Conservation (phyloP, 2,329 filamentous ascomycete genomes). For the Trichoderma cornu-damae region DNA sequence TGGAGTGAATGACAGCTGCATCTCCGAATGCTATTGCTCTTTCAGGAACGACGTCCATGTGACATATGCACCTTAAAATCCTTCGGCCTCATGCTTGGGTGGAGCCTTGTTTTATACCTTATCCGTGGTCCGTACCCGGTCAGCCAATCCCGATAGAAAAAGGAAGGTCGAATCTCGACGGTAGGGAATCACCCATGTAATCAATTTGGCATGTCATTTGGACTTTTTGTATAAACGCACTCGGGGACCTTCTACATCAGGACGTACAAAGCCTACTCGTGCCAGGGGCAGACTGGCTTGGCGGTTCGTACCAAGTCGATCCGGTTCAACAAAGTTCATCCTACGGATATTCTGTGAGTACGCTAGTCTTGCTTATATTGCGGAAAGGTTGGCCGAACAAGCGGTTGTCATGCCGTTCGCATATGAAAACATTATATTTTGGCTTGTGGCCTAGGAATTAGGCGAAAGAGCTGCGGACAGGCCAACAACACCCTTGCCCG, state of each 20-base stretch:
- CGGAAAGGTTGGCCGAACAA: not conserved
- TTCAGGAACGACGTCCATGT: not conserved
- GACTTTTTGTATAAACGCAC: not conserved
- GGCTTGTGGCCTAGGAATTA: not conserved
- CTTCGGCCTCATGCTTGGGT: not conserved
- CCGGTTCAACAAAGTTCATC: not conserved
- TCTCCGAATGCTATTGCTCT: not conserved
- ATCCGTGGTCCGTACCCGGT: not conserved
- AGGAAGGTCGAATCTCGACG: slow-evolving; percentile 3
- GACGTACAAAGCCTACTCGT: not conserved
- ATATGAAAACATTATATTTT: not conserved
- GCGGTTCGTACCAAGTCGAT: not conserved
- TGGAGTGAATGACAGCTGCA: not conserved
- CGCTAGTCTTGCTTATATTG: not conserved
- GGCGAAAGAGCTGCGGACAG: not conserved
- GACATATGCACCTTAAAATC: not conserved
- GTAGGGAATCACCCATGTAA: not conserved
- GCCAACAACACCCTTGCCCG: too few relatives aligned
- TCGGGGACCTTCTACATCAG: not conserved
- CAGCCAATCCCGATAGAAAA: not conserved
- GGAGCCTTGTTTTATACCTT: not conserved
- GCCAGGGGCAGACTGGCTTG: not conserved
- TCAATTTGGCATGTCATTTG: not conserved
- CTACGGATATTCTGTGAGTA: not conserved
- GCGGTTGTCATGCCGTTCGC: not conserved